Evolutionary conservation across 441 rosid genomes (phyloP).

Genomic region (Flueggea neowawraea): DNA sequence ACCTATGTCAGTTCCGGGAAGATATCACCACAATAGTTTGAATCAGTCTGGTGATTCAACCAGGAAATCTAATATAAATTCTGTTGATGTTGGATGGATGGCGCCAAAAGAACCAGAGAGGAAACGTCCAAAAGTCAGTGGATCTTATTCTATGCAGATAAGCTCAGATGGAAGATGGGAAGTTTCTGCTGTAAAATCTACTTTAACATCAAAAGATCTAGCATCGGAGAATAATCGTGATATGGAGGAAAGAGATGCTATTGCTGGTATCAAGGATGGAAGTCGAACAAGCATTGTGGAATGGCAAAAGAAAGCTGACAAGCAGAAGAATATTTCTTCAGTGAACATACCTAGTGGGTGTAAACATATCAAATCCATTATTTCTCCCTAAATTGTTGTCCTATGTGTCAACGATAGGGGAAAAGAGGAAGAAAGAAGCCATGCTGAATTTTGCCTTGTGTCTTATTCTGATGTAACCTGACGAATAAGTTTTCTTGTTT

Average conservation of each 20-base stretch:
- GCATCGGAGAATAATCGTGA: constrained; percentile 18
- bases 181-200: constrained; percentile 28
- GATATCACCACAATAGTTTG: constrained; percentile 15
- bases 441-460: constrained; percentile 4
- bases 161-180: constrained; percentile 26
- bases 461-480: constrained; percentile 11
- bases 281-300: constrained; percentile 28
- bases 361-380: constrained; percentile 27
- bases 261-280: constrained; percentile 29
- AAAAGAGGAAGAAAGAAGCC: background rate
- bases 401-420: background rate
- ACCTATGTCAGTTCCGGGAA: constrained; percentile 26
- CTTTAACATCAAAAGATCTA: constrained; percentile 28
- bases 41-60: constrained; percentile 27
- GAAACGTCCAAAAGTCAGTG: constrained; percentile 57
- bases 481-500: constrained; percentile 16
- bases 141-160: constrained; percentile 33
- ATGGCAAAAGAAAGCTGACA: constrained; percentile 37
- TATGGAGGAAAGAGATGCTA: constrained; percentile 20
- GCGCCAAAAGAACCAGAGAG: constrained; percentile 54
- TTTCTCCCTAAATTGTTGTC: background rate
- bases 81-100: constrained; percentile 32
- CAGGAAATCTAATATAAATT: constrained; percentile 31
- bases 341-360: constrained; percentile 25
- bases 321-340: constrained; percentile 26